These are phyloP conservation scores for Metarhizium sp. DNA, from an alignment of 2,329 filamentous ascomycete species.

Conservation along the genomic window DNA sequence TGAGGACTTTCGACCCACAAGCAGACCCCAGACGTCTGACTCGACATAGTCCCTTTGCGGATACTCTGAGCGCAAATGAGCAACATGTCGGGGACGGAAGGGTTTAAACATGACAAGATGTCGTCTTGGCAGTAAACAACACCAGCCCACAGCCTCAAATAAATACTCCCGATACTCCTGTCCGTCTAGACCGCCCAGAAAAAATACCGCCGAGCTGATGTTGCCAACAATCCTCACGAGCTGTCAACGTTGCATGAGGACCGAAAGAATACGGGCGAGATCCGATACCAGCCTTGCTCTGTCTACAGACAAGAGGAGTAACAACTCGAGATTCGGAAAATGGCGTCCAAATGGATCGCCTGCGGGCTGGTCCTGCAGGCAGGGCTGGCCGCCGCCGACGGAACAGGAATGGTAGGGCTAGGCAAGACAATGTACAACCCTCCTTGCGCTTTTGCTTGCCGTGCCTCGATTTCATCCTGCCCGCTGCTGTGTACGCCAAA, in stretches of 20 bases:
- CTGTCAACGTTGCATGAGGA: no score
- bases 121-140: background rate
- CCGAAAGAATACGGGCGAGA: background rate
- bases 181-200: background rate
- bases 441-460: slow-evolving; percentile 25
- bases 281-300: background rate
- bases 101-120: background rate
- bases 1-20: background rate
- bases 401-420: slow-evolving; percentile 17
- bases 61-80: background rate
- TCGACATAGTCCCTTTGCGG: background rate
- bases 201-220: background rate
- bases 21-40: background rate
- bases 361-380: background rate
- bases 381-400: background rate
- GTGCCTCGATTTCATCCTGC: slow-evolving; percentile 16
- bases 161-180: no score
- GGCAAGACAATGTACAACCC: slow-evolving; percentile 27
- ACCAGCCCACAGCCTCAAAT: no score
- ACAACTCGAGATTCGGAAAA: background rate
- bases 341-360: background rate
- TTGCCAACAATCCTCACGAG: no score
- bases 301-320: background rate
- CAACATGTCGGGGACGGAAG: background rate
- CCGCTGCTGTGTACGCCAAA: slow-evolving; percentile 21